Percentiles rank a stretch among this genome's conserved stretches.
phyloP scores from a whole-genome alignment of 2,329 filamentous ascomycete species.

The Septoria petroselini region DNA sequence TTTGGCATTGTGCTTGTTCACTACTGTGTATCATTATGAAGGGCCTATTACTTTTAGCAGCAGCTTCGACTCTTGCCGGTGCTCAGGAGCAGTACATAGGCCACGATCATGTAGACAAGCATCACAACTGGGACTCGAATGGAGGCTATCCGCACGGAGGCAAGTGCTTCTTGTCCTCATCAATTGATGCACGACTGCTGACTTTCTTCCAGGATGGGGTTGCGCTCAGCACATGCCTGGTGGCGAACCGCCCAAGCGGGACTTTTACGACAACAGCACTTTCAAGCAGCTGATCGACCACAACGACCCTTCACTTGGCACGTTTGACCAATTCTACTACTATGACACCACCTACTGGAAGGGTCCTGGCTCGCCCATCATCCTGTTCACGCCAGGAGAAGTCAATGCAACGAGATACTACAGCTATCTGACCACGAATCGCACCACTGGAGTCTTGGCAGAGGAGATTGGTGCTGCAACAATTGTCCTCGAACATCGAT shows the following conservation, averaged over 20 bases:
- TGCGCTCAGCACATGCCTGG: background rate
- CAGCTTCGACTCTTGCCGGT: background rate
- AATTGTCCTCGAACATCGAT: slow-evolving; percentile 58
- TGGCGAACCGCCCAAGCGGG: background rate
- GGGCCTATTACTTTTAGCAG: background rate
- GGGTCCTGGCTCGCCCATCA: slow-evolving; percentile 54
- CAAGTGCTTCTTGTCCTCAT: background rate
- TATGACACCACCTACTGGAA: slow-evolving; percentile 53
- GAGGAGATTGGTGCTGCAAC: slow-evolving; percentile 54
- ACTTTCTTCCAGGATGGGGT: background rate
- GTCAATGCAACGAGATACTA: slow-evolving; percentile 47
- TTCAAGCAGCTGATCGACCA: slow-evolving; percentile 61
- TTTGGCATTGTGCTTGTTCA: background rate
- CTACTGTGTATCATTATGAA: background rate
- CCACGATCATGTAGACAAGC: background rate
- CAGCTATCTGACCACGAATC: slow-evolving; percentile 52
- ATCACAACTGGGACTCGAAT: background rate
- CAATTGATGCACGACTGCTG: background rate
- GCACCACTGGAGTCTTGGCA: slow-evolving; percentile 52
- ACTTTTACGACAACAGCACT: slow-evolving; percentile 1
- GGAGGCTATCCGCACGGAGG: slow-evolving; percentile 1
- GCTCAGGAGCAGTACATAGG: background rate
- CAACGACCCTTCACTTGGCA: slow-evolving; percentile 53
- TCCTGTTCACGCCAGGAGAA: slow-evolving; percentile 49
- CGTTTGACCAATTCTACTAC: slow-evolving; percentile 55